Evolutionary conservation across 2,329 filamentous ascomycete species (phyloP), one percentile per base, ranked within the genome.

Genomic region (Sporothrix euskadiensis): DNA sequence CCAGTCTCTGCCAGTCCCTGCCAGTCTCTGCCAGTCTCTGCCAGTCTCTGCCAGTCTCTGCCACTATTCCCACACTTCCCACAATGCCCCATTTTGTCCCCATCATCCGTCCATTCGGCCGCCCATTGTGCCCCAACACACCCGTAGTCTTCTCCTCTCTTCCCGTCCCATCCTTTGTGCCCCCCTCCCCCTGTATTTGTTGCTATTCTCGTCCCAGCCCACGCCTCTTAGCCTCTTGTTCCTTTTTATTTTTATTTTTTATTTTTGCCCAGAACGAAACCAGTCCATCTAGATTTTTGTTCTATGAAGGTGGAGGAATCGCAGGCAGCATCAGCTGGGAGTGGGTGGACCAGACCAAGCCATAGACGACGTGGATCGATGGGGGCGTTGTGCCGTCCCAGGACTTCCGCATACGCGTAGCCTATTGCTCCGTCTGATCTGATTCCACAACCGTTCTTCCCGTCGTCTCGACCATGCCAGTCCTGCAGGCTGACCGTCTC

Each of bases 141-240:
- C n/a, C 39, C 57, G 32, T 63, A 35, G 59, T 19, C 35, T 5
- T 16, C 9, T 35, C 8, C 19, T 22, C 16, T n/a, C n/a, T 16
- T 19, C 16, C 52, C 52, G 22, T 59, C 22, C 22, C 26, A 59
- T 59, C 56, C 61, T 41, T 54, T 22, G 22, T 52, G 26, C 2
- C 26, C 26, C 52, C 44, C 3, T 49, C 14, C 44, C 44, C 44
- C 44, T 49, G 44, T 22, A 30, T 41, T 32, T 71, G 69, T 47
- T 71, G 39, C 69, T 71, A 71, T 71, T 71, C 69, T 71, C 69
- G 69, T 71, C 68, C 68, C 57, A 41, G 32, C 22, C 59, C 61
- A 66, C 39, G 39, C 61, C 61, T 66, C 6, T 47, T 44, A 44
- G 32, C 35, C 6, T 65, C 19, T 3, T 65, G 16, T 26, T 65